Conservation (phyloP, 164 flowering plant genomes). For the Akebia trifoliata region DNA sequence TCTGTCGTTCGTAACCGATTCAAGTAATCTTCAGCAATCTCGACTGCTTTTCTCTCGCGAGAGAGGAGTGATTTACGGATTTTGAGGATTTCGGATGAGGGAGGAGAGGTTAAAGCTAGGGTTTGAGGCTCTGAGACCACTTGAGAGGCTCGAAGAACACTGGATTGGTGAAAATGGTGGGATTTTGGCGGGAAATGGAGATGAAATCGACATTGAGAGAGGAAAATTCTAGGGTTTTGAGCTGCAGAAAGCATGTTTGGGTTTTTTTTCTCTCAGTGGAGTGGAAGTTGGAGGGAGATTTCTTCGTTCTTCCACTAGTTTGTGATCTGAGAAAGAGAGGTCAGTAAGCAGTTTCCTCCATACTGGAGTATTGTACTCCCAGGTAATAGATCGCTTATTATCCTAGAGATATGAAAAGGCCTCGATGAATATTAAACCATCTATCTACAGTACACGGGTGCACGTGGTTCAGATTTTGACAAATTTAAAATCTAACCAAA, state of each 20-base stretch:
- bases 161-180: constrained; percentile 17
- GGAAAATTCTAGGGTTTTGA: constrained; percentile 34
- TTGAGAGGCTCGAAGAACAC: constrained; percentile 9
- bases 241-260: constrained; percentile 28
- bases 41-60: constrained; percentile 36
- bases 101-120: constrained; percentile 16
- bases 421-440: no score
- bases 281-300: background rate
- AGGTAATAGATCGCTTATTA: no score
- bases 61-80: constrained; percentile 37
- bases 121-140: constrained; percentile 16
- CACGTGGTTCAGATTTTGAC: no score
- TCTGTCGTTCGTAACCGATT: constrained; percentile 54
- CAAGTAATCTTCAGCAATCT: constrained; percentile 49
- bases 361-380: no score
- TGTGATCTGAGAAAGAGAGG: background rate
- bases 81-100: constrained; percentile 37
- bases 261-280: background rate
- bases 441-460: no score
- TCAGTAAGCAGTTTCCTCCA: background rate
- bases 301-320: background rate
- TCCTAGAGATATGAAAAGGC: no score
- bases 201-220: constrained; percentile 23
- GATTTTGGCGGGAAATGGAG: constrained; percentile 11
- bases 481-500: no score